These are phyloP conservation scores for Barbatosphaeria neglecta DNA, from an alignment of 495 filamentous ascomycete species.

Conservation along the genomic window DNA sequence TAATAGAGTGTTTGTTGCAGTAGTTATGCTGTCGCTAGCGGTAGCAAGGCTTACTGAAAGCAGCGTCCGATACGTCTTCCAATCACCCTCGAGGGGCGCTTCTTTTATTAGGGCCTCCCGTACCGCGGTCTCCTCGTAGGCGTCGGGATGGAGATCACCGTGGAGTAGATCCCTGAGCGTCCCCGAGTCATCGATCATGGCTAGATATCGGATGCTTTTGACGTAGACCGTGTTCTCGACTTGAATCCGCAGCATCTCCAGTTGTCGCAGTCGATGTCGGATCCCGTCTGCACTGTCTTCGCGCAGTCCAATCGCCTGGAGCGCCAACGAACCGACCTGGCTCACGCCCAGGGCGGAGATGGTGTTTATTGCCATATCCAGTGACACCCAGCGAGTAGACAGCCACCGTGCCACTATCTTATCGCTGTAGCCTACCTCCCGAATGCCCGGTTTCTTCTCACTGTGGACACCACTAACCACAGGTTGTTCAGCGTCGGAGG, in stretches of 20 bases:
- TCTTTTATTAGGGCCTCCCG: constrained; percentile 34
- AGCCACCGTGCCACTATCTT: constrained; percentile 55
- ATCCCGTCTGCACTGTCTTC: constrained; percentile 43
- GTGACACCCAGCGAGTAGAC: constrained; percentile 49
- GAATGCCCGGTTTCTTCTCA: constrained; percentile 32
- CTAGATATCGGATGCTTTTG: constrained; percentile 46
- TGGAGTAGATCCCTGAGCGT: constrained; percentile 48
- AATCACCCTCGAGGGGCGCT: constrained; percentile 13
- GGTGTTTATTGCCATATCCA: constrained; percentile 52
- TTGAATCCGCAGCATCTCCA: constrained; percentile 47
- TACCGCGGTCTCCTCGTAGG: constrained; percentile 48
- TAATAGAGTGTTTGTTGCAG: constrained; percentile 12
- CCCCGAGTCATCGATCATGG: constrained; percentile 38
- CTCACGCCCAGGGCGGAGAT: constrained; percentile 54
- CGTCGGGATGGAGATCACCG: constrained; percentile 66
- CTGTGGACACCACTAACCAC: constrained; percentile 8
- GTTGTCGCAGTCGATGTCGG: constrained; percentile 38
- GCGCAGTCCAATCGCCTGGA: constrained; percentile 59
- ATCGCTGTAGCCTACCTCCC: constrained; percentile 43
- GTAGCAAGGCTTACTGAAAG: constrained; percentile 13
- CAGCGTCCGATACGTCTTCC: constrained; percentile 17
- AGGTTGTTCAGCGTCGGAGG: constrained; percentile 5
- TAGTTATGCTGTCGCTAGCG: constrained; percentile 4
- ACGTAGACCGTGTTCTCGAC: constrained; percentile 47
- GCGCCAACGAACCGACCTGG: constrained; percentile 56